Percentiles rank a stretch among this genome's conserved stretches.
Evolutionary conservation across 2,329 filamentous ascomycete species (phyloP).

Genomic region (Fusarium acutatum): DNA sequence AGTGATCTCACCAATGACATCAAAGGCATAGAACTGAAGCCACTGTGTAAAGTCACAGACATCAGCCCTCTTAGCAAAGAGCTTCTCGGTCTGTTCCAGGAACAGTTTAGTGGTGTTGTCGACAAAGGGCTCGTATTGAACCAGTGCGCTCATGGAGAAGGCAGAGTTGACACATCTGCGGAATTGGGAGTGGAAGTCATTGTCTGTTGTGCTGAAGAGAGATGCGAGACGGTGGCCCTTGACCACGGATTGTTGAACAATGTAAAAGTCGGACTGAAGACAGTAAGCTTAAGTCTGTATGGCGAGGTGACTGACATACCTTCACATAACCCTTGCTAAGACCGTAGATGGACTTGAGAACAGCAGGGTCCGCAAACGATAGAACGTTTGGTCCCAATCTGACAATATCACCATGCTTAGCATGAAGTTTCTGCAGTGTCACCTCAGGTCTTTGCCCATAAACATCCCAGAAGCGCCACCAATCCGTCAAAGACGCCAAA

Average conservation of each 20-base stretch:
- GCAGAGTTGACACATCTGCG: conserved; percentile 78
- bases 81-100: conserved; percentile 66
- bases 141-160: conserved; percentile 79
- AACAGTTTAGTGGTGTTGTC: conserved; percentile 78
- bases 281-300: neutral
- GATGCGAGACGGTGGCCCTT: conserved; percentile 74
- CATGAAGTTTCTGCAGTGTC: conserved; percentile 74
- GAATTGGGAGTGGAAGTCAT: conserved; percentile 78
- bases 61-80: conserved; percentile 57
- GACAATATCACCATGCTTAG: conserved; percentile 77
- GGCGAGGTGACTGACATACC: conserved; percentile 52
- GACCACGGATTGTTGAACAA: conserved; percentile 77
- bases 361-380: conserved; percentile 77
- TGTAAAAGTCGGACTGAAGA: conserved; percentile 75
- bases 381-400: conserved; percentile 77
- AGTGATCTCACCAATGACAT: conserved; percentile 81
- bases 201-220: conserved; percentile 79
- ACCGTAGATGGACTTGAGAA: conserved; percentile 80
- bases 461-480: conserved; percentile 79
- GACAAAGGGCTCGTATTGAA: conserved; percentile 83
- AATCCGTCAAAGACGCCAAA: conserved; percentile 69
- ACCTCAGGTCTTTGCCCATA: conserved; percentile 68
- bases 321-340: conserved; percentile 84
- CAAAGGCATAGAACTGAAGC: conserved; percentile 84
- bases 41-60: conserved; percentile 70